A percentile compares a stretch with the other conserved stretches of the same genome.
Evolutionary conservation across 148 eudicot species (phyloP).

Genomic region (Fagopyrum homotropicum): DNA sequence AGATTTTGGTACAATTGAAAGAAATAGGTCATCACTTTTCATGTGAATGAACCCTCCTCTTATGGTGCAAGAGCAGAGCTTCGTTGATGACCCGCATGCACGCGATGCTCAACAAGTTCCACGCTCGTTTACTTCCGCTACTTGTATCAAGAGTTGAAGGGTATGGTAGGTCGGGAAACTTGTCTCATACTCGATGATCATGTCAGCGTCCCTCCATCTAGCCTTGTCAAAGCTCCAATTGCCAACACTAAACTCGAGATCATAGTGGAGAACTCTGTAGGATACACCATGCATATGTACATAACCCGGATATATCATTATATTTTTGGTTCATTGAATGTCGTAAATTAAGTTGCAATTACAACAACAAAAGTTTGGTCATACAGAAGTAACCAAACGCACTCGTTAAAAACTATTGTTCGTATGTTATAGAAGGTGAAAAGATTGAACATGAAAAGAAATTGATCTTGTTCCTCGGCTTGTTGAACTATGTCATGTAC

Average conservation of each 20-base stretch:
- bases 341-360: constrained; percentile 66
- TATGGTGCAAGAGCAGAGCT: constrained; percentile 58
- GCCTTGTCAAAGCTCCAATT: constrained; percentile 95
- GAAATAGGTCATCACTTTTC: too few relatives aligned
- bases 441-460: too few relatives aligned
- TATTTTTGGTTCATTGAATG: constrained; percentile 49
- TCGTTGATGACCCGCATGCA: constrained; percentile 58
- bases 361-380: neutral
- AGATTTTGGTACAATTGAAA: too few relatives aligned
- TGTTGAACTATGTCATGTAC: too few relatives aligned
- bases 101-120: constrained; percentile 77
- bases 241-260: constrained; percentile 56
- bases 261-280: constrained; percentile 83
- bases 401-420: too few relatives aligned
- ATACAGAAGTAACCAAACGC: too few relatives aligned
- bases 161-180: constrained; percentile 85
- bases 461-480: too few relatives aligned
- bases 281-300: constrained; percentile 46
- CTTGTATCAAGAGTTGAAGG: constrained; percentile 41
- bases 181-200: constrained; percentile 77
- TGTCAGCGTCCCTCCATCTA: constrained; percentile 56
- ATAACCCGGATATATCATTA: constrained; percentile 81
- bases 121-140: constrained; percentile 31
- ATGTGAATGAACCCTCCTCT: constrained; percentile 18
- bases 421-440: too few relatives aligned